Base-by-base conservation (phyloP, 1,284 basidiomycete genomes). In the Meripilus lineatus region DNA sequence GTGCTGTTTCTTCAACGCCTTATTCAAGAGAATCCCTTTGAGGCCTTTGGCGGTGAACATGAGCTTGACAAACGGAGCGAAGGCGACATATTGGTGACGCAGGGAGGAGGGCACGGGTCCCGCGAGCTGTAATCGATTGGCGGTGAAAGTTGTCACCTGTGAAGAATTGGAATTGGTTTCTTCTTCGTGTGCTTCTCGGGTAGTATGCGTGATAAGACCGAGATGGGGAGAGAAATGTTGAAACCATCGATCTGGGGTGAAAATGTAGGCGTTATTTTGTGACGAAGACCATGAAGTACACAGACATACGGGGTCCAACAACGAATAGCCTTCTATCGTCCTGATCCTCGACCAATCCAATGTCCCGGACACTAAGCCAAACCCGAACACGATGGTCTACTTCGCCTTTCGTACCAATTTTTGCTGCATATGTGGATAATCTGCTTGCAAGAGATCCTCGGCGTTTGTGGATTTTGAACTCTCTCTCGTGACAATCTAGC, bases 1-100 rank as follows among this genome's bases (percentile, higher is more conserved):
- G 50, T 74, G 71, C 51, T 75, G 71, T 40, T 67, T 64, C 40
- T 69, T 68, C 14, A 75, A 51, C 7, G 62, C 59, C 34, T 61
- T 62, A 52, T 72, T 59, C 30, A 75, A 58, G 5, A 69, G 15
- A 30, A 58, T 48, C 1, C 73, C 73, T 7, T 63, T 50, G 22
- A 71, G 48, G 2, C 72, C 70, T 2, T 51, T 57, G 17, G 53
- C 52, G 22, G 58, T 54, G 54, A 73, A 75, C 64, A 74, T 70
- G 26, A 61, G 63, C 41, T 62, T 60, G 38, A 74, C 64, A 48
- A 73, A 71, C 3, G 63, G 55, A 35, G 62, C 63, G 54, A 72
- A 74, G 25, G 69, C 69, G 45, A 74, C 71, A 50, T 69, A 74
- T 20, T 68, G 65, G 52, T 70, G 69, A 21, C 69, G 67, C 13